These are phyloP conservation scores for Ramaria rubella DNA, from an alignment of 768 basidiomycete species.

Conservation along the genomic window DNA sequence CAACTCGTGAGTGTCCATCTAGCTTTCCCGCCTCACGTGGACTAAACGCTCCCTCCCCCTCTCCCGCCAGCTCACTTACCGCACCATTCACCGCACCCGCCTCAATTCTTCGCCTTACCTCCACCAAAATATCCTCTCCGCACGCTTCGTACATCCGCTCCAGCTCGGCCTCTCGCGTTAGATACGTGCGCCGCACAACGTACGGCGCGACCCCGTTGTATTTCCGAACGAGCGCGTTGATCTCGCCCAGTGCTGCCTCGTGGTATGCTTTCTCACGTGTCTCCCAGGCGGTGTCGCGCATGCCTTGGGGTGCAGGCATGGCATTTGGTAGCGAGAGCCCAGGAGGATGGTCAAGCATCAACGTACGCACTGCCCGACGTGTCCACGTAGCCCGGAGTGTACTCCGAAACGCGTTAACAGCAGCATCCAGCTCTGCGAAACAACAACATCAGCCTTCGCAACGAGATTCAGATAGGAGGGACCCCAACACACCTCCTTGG, in stretches of 20 bases:
- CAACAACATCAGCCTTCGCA: not conserved
- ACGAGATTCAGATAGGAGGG: not conserved
- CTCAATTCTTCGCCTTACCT: not conserved
- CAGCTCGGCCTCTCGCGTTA: slow-evolving; percentile 53
- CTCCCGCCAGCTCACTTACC: slow-evolving; percentile 8
- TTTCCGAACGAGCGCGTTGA: slow-evolving; percentile 70
- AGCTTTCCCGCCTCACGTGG: too few relatives aligned
- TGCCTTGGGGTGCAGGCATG: slow-evolving; percentile 32
- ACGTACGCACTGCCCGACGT: slow-evolving; percentile 62
- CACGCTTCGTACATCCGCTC: slow-evolving; percentile 44
- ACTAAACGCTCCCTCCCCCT: slow-evolving; percentile 14
- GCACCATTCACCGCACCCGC: not conserved
- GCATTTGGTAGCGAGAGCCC: slow-evolving; percentile 32
- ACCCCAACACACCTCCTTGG: slow-evolving; percentile 47
- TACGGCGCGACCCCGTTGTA: slow-evolving; percentile 80
- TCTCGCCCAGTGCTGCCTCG: slow-evolving; percentile 56
- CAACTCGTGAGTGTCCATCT: too few relatives aligned
- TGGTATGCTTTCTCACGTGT: slow-evolving; percentile 61
- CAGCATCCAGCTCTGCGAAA: slow-evolving; percentile 55
- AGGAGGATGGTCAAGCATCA: slow-evolving; percentile 41
- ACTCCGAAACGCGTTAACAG: slow-evolving; percentile 55
- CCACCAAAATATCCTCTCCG: slow-evolving; percentile 45
- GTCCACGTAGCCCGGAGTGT: slow-evolving; percentile 63
- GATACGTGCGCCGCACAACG: slow-evolving; percentile 59
- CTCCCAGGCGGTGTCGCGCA: slow-evolving; percentile 60